Evolutionary conservation across 495 filamentous ascomycete genomes (phyloP).

Genomic region (Neurospora sp.): DNA sequence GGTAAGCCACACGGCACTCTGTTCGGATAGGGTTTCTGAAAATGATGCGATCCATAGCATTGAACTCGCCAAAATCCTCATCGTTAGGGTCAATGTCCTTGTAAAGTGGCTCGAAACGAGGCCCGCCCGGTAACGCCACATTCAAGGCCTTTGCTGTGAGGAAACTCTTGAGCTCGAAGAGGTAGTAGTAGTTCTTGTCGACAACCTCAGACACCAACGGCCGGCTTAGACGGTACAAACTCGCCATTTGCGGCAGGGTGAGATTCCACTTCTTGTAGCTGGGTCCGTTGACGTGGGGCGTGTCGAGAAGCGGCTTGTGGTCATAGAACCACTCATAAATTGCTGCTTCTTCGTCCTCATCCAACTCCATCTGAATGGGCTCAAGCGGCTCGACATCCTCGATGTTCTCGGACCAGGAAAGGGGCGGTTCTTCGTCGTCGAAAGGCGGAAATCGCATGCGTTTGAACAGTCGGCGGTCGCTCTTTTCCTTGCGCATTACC

Average conservation of each 20-base stretch:
- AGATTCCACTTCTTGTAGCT: slow-evolving; percentile 98
- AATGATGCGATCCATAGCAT: slow-evolving; percentile 98
- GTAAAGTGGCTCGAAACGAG: slow-evolving; percentile 94
- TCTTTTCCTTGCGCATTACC: slow-evolving; percentile 95
- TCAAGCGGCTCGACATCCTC: slow-evolving; percentile 97
- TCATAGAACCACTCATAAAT: slow-evolving; percentile 98
- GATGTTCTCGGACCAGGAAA: slow-evolving; percentile 98
- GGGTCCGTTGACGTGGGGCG: slow-evolving; percentile 88
- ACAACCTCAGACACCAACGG: slow-evolving; percentile 86
- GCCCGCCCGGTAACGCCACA: slow-evolving; percentile 92
- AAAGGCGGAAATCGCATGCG: slow-evolving; percentile 98
- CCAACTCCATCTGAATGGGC: slow-evolving; percentile 98
- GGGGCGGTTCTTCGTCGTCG: slow-evolving; percentile 94
- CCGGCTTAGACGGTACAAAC: slow-evolving; percentile 81
- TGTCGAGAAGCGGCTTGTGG: slow-evolving; percentile 82
- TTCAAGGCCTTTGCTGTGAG: slow-evolving; percentile 96
- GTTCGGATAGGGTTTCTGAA: slow-evolving; percentile 93
- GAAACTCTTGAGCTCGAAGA: slow-evolving; percentile 94
- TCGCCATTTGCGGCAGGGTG: slow-evolving; percentile 90
- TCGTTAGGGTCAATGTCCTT: slow-evolving; percentile 99
- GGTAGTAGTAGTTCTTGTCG: slow-evolving; percentile 95
- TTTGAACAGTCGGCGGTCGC: slow-evolving; percentile 93
- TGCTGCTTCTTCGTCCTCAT: slow-evolving; percentile 85
- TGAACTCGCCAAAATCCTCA: slow-evolving; percentile 99
- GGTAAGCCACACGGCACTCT: slow-evolving; percentile 90